Base-by-base conservation (phyloP, 2,329 filamentous ascomycete species). In the Massarina eburnea region DNA sequence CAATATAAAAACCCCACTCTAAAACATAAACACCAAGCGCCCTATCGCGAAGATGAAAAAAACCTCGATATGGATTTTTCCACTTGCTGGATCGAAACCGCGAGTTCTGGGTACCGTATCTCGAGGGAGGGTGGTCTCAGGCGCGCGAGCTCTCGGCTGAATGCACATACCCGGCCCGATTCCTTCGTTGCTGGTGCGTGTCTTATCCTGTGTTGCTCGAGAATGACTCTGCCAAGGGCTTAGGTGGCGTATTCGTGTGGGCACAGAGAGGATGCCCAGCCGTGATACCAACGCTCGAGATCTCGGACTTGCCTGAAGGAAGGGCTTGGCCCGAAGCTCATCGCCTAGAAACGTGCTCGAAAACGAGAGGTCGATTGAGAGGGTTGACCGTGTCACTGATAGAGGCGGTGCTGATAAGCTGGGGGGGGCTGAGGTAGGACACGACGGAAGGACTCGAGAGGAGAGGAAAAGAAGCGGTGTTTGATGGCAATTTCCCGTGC, bases 141-240 rank as follows among this genome's bases (percentile, higher is more conserved):
- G n/a, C n/a, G n/a, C n/a, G n/a, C n/a, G n/a, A n/a, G n/a, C n/a
- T n/a, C n/a, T n/a, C n/a, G n/a, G n/a, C n/a, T n/a, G n/a, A n/a
- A n/a, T n/a, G n/a, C n/a, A n/a, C n/a, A n/a, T n/a, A n/a, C n/a
- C n/a, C n/a, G n/a, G n/a, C n/a, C n/a, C n/a, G n/a, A n/a, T n/a
- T n/a, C n/a, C n/a, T n/a, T n/a, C n/a, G n/a, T n/a, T n/a, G n/a
- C n/a, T n/a, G n/a, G n/a, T n/a, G n/a, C n/a, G n/a, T n/a, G n/a
- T n/a, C n/a, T n/a, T n/a, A n/a, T n/a, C n/a, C n/a, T n/a, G n/a
- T n/a, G n/a, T n/a, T n/a, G n/a, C n/a, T n/a, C n/a, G n/a, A n/a
- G n/a, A n/a, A n/a, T n/a, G n/a, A n/a, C 27, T 14, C 6, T 62
- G 65, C 65, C 66, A 68, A 69, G 65, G 63, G 37, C 66, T 69